A percentile compares a stretch with the other conserved stretches of the same genome.
phyloP scores from a whole-genome alignment of 2,329 filamentous ascomycete species.

The Dichotomopilus funicola region DNA sequence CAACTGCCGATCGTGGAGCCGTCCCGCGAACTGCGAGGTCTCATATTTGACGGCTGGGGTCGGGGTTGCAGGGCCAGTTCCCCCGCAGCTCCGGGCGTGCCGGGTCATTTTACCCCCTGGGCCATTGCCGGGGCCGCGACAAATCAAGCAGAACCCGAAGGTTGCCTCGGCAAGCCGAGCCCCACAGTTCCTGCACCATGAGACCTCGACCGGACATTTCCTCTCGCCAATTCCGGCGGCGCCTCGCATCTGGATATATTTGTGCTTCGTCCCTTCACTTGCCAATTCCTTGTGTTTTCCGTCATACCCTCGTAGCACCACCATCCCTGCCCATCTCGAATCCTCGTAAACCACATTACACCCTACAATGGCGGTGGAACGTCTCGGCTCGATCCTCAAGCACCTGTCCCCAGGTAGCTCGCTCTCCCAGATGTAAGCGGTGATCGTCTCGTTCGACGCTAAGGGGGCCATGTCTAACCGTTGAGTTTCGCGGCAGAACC shows the following conservation, averaged over 20 bases:
- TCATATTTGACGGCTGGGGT: slow-evolving; percentile 2
- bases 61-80: background rate
- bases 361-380: slow-evolving; percentile 68
- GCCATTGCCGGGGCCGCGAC: background rate
- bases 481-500: slow-evolving; percentile 50
- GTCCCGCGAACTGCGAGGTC: background rate
- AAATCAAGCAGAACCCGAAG: slow-evolving; percentile 7
- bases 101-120: slow-evolving; percentile 22
- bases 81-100: slow-evolving; percentile 14
- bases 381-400: slow-evolving; percentile 80
- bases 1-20: slow-evolving; percentile 19
- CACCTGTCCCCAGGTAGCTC: slow-evolving; percentile 72
- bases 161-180: slow-evolving; percentile 22
- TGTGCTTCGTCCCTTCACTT: no score
- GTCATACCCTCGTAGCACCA: background rate
- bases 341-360: background rate
- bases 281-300: background rate
- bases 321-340: background rate
- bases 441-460: no score
- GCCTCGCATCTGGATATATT: slow-evolving; percentile 6
- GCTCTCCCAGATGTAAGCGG: slow-evolving; percentile 67
- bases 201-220: slow-evolving; percentile 34
- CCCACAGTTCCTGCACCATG: slow-evolving; percentile 7
- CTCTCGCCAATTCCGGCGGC: background rate
- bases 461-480: background rate